Base-by-base conservation (phyloP, 2,329 filamentous ascomycete species). In the Paraphoma chrysanthemicola region DNA sequence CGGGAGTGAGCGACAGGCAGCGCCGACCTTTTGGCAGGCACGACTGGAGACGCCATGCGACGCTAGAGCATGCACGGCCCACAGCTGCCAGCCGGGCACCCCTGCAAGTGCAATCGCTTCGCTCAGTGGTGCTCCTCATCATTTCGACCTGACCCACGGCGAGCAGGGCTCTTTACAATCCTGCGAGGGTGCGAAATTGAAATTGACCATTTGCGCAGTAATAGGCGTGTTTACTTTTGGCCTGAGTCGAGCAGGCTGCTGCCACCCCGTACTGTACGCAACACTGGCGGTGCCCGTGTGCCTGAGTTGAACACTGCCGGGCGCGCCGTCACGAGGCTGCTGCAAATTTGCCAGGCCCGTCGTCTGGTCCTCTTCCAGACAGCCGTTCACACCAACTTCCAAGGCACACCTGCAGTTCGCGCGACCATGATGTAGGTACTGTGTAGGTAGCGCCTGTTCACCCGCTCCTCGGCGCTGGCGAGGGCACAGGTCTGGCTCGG, bases 1-100 rank as follows among this genome's bases (percentile, higher is more conserved):
- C 62, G 67, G 59, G 66, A 55, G 39, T 16, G 54, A 56, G 54
- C 56, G 56, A 60, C 30, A 33, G 29, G 29, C 17, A 30, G 33
- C 33, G 33, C 33, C 33, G 33, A 36, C 33, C 33, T 36, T 30
- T 30, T 46, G 28, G 44, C 28, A 30, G 44, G n/a, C 23, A 29
- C 45, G 16, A 50, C 29, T 54, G 57, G 38, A 17, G 17, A 44
- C 39, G 38, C 33, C 30, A 28, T 48, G 51, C 59, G 60, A 52
- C 57, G 59, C 46, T 55, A 53, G 50, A 56, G 14, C 10, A 36
- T 10, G 33, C 9, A 10, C 33, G 10, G 10, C 14, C 10, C 33
- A 14, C 33, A 3, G 7, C 23, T 36, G 10, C 33, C 2, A 6
- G 6, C 33, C 3, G 33, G 33, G 10, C 38, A 23, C 39, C 45